These are phyloP conservation scores for Endotrypanum monterogeii DNA, from an alignment of 208 protist genomes.

Conservation along the genomic window DNA sequence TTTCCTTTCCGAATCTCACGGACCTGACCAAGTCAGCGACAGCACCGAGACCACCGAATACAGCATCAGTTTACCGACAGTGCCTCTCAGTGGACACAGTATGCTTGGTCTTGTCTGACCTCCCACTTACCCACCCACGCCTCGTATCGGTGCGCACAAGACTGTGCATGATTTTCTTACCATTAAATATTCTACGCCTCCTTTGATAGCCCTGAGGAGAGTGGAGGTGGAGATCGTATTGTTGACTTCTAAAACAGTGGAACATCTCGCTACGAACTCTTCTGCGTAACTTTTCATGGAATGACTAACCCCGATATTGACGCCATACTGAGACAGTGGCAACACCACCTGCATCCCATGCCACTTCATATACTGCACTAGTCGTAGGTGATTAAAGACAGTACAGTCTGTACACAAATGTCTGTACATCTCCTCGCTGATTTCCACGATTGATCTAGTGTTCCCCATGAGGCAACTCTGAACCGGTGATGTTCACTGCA, in stretches of 20 bases:
- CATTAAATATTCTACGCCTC: not conserved
- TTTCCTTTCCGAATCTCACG: constrained; percentile 40
- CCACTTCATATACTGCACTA: constrained; percentile 37
- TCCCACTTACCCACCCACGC: no score
- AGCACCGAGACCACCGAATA: constrained; percentile 70
- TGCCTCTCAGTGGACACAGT: constrained; percentile 61
- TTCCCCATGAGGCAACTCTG: no score
- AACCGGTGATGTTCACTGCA: no score
- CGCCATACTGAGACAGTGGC: constrained; percentile 63
- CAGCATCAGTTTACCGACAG: constrained; percentile 48
- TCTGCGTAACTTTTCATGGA: not conserved
- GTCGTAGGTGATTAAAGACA: constrained; percentile 45
- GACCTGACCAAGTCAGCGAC: constrained; percentile 68
- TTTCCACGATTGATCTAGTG: no score
- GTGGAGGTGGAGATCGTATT: not conserved
- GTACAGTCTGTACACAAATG: constrained; percentile 53
- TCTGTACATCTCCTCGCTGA: constrained; percentile 41
- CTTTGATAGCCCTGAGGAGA: not conserved
- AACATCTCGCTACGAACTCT: not conserved
- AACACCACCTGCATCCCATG: constrained; percentile 50
- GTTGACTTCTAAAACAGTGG: constrained; percentile 5
- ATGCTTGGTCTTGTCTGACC: constrained; percentile 70
- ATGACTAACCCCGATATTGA: constrained; percentile 32
- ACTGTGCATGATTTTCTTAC: constrained; percentile 22
- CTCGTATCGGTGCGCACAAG: constrained; percentile 62